Evolutionary conservation across 306 rosid species (phyloP).

Genomic region (Lathyrus tuberosus): DNA sequence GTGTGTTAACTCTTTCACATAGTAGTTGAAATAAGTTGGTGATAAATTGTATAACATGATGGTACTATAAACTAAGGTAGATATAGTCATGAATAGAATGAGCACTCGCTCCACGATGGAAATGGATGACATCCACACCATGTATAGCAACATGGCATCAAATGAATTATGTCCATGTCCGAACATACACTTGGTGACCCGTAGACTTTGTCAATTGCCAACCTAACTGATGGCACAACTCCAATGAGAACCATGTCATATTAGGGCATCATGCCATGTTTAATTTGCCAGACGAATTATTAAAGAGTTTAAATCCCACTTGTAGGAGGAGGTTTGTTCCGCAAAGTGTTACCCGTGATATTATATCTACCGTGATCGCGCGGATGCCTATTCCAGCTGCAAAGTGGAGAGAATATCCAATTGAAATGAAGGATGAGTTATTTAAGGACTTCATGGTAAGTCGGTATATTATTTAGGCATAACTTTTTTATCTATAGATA

Average conservation of each 20-base stretch:
- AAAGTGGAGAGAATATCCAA: not conserved
- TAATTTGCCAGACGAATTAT: not conserved
- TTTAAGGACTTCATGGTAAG: slow-evolving; percentile 8
- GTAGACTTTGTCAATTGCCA: no score
- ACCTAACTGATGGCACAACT: no score
- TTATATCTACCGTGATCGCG: slow-evolving; percentile 4
- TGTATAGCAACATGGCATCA: no score
- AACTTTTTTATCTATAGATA: not conserved
- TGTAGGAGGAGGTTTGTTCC: slow-evolving; percentile 25
- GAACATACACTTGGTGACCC: no score
- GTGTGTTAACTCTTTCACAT: not conserved
- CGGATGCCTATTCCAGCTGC: slow-evolving; percentile 3
- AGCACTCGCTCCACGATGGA: no score
- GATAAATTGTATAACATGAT: not conserved
- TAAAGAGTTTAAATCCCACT: slow-evolving; percentile 4
- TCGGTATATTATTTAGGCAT: not conserved
- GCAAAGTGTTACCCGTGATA: slow-evolving; percentile 18
- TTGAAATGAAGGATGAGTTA: slow-evolving; percentile 1
- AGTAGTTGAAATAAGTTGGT: not conserved
- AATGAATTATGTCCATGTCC: no score
- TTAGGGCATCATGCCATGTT: not conserved
- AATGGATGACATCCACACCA: no score
- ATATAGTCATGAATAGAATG: no score
- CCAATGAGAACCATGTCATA: not conserved
- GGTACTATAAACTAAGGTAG: not conserved